Base-by-base conservation (phyloP, 106 monocot genomes). In the Platanthera guangdongensis region DNA sequence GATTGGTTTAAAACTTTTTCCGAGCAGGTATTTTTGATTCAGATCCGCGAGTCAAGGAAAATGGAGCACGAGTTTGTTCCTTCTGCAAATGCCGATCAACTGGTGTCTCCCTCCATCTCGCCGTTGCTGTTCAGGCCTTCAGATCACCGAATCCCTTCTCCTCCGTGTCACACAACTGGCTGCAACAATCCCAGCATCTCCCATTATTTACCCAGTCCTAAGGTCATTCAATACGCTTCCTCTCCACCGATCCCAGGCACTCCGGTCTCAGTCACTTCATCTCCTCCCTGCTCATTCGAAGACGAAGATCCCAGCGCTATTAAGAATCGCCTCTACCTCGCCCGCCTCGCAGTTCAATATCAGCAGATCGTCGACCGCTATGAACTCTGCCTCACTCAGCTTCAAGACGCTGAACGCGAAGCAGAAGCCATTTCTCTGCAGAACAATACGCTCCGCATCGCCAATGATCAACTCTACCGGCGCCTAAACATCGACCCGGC, bases 341-440 rank as follows among this genome's bases (percentile, higher is more conserved):
- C 90, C 54, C 85, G 84, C 18, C 87, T 96, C 74, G 51, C 76
- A 14, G 89, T 93, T 80, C 90, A 87, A 71, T 86, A 82, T 81
- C 88, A 84, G 78, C 80, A 91, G 47, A 75, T 89, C 52, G 74
- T 79, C 71, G 86, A 86, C 7, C 83, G 89, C 82, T 89, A 86
- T 84, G 84, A 88, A 3, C 78, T 81, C 76, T 97, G 89, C 80
- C 76, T 93, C 77, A 80, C 91, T 57, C 96, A 91, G 72, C 86
- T 91, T 80, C 81, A 85, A 10, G 87, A 90, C 32, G 84, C 89
- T 13, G 72, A 79, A 7, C 72, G 81, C 6, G 88, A 97, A 74
- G 87, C 87, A 4, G 86, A 86, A 32, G 79, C 80, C 50, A 85
- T 94, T 15, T 87, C 89, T 48, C 75, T 57, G n/a, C 86, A 97